Conservation (phyloP, 257 asterid genomes). For the Mentha longifolia region DNA sequence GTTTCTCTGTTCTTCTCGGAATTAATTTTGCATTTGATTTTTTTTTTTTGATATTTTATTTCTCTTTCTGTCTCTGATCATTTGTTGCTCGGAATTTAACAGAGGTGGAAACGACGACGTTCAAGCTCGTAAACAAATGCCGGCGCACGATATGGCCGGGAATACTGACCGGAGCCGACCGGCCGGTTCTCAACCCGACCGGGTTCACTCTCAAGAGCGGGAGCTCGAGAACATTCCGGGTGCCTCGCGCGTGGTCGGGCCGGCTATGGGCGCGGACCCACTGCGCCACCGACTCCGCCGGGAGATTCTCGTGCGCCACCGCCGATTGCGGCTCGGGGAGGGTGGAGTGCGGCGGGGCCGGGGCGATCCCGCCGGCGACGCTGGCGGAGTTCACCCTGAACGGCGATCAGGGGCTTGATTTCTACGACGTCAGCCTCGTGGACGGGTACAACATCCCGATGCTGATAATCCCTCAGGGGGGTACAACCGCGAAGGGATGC, state of each 20-base stretch:
- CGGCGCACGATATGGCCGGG: slow-evolving; percentile 94
- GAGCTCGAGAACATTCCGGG: slow-evolving; percentile 65
- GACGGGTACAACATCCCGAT: slow-evolving; percentile 96
- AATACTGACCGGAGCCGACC: slow-evolving; percentile 80
- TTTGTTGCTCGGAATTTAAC: slow-evolving; percentile 18
- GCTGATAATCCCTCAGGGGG: slow-evolving; percentile 78
- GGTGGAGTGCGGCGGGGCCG: slow-evolving; percentile 72
- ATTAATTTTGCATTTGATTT: neutral
- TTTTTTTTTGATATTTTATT: neutral
- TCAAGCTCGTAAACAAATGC: slow-evolving; percentile 88
- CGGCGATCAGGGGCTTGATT: slow-evolving; percentile 86
- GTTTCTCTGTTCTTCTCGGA: neutral
- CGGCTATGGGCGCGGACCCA: slow-evolving; percentile 88
- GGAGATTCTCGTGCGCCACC: slow-evolving; percentile 68
- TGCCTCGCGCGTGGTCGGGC: slow-evolving; percentile 87
- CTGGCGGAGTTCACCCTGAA: slow-evolving; percentile 91
- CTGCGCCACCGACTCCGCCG: slow-evolving; percentile 63
- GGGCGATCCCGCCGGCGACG: slow-evolving; percentile 96
- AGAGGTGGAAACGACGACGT: slow-evolving; percentile 73
- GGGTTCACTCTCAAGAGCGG: slow-evolving; percentile 75
- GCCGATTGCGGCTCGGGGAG: slow-evolving; percentile 94
- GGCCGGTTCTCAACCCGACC: slow-evolving; percentile 63
- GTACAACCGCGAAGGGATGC: slow-evolving; percentile 63
- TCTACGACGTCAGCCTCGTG: slow-evolving; percentile 91
- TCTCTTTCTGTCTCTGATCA: slow-evolving; percentile 14